Conservation (phyloP, 2,329 filamentous ascomycete genomes). For the Calonectria leucothoes region DNA sequence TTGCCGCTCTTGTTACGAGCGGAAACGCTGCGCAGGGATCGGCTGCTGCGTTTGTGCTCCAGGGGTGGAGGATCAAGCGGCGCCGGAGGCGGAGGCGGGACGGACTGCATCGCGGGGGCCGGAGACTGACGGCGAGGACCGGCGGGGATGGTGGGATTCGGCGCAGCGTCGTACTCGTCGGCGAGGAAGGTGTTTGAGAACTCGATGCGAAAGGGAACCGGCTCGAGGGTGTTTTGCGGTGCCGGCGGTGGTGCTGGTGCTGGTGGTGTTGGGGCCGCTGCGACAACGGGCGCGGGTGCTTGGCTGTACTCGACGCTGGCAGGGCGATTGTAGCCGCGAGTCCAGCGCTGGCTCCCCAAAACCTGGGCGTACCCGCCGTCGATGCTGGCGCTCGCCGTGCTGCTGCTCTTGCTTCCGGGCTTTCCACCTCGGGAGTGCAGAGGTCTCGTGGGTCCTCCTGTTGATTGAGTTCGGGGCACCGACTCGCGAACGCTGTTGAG, state of each 20-base stretch:
- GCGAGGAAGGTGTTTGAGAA: constrained; percentile 60
- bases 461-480: constrained; percentile 47
- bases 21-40: constrained; percentile 65
- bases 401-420: constrained; percentile 79
- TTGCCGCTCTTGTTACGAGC: constrained; percentile 44
- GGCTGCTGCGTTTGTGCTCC: constrained; percentile 67
- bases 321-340: constrained; percentile 67
- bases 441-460: constrained; percentile 52
- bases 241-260: constrained; percentile 39
- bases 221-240: constrained; percentile 41
- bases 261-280: constrained; percentile 23
- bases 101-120: constrained; percentile 49
- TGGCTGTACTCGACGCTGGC: constrained; percentile 81
- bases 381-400: constrained; percentile 73
- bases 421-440: constrained; percentile 67
- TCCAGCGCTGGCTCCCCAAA: constrained; percentile 69
- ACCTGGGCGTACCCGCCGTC: constrained; percentile 71
- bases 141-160: constrained; percentile 84
- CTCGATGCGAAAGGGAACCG: constrained; percentile 59
- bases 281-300: constrained; percentile 22
- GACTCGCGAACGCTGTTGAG: constrained; percentile 72
- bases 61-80: constrained; percentile 52
- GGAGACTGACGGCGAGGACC: constrained; percentile 71
- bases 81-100: constrained; percentile 53
- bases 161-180: constrained; percentile 81